Base-by-base conservation (phyloP, 306 rosid genomes). In the Gynostemma pentaphyllum region DNA sequence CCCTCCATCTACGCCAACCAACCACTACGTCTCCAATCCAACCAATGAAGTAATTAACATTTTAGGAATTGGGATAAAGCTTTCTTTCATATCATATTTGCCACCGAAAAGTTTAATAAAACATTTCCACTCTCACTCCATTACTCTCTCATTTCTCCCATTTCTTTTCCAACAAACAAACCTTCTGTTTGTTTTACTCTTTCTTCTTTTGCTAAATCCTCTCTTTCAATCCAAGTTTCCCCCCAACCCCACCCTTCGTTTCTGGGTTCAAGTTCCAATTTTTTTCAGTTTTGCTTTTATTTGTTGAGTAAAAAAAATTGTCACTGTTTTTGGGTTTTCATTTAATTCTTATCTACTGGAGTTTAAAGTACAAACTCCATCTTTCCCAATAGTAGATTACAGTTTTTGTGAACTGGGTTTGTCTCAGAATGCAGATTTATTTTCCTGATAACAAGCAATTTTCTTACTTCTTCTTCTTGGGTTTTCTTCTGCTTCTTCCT, bases 201-300 rank as follows among this genome's bases (percentile, higher is more conserved):
- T n/a, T n/a, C n/a, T n/a, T n/a, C n/a, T n/a, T n/a, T 37, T 48
- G 49, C 14, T 32, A 13, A 40, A 61, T 22, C 66, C 48, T 61
- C 66, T 61, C 66, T 61, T 61, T 22, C 18, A 61, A 61, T 61
- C 49, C 66, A 61, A 61, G 66, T 40, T 61, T 56, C 45, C 1
- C 64, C n/a, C 46, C 46, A 42, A n/a, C 0, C 14, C 18, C 15
- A 5, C 5, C 4, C 14, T 3, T 11, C 14, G 46, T 18, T 59
- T 40, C 14, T 10, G 49, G 34, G 49, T 40, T 61, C 66, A 13
- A 11, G 21, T 60, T 60, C 66, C 2, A 40, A 60, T 0, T 27
- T 39, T 13, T 27, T 12, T 5, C 4, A 19, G 13, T 39, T 14
- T 36, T 36, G 14, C 12, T 49, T 21, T 23, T 4, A 2, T 16